Evolutionary conservation across 1,284 basidiomycete species (phyloP), one percentile per base, ranked within the genome.

Genomic region (Puccinia horiana): DNA sequence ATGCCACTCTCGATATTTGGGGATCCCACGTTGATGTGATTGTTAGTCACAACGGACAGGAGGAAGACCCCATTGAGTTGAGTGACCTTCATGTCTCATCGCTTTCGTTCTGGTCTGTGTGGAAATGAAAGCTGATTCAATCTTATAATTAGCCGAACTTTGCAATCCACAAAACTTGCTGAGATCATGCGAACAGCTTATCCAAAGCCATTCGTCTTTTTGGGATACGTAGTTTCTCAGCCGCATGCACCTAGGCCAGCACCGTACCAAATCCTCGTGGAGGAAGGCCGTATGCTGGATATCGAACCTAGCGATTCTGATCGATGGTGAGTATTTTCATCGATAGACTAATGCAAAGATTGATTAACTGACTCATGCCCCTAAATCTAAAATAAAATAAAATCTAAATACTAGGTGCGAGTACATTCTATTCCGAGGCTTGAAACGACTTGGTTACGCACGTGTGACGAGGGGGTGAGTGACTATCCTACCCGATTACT

Each of bases 31-130:
- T 96, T 32, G 92, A 92, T 20, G 93, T 96, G 0, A 88, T 96
- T 29, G 93, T 96, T 0, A 91, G 93, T 0, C 95, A 98, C 85
- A 97, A 98, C 85, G 95, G 95, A 1, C 95, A 98, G 90, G 86
- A 79, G 65, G 75, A 79, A 44, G 81, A 79, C 32, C 67, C 63
- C 29, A n/a, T 76, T 52, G 80, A 81, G 80, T 81, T 81, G 56
- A 76, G 70, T 81, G 5, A 29, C 26, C n/a, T 52, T 81, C 29
- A 63, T 44, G 2, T 32, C 73, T 18, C 44, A 54, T 6, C 9
- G 44, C 35, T 23, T 70, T 40, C 1, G 20, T 52, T 49, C 44
- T n/a, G 54, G 52, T 54, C 8, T 75, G 4, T 23, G 40, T 29
- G 47, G 72, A 56, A 29, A 56, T 40, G 4, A 16, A 32, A 44